These are phyloP conservation scores for Ormosia emarginata DNA, from an alignment of 306 rosid species.

Conservation along the genomic window DNA sequence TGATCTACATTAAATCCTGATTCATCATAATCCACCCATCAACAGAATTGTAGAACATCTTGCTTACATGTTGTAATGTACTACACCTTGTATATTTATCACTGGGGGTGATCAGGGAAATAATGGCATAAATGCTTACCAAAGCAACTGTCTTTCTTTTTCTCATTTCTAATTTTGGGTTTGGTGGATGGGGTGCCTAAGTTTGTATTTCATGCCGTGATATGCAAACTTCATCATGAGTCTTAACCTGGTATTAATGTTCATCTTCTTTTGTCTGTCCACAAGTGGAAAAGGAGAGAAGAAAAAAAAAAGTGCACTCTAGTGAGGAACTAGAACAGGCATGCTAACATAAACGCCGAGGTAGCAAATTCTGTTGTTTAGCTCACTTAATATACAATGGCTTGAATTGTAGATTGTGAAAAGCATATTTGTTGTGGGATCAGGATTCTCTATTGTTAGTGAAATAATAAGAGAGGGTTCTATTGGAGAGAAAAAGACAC, in stretches of 20 bases:
- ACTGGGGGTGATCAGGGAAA: slow-evolving; percentile 26
- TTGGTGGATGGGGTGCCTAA: neutral
- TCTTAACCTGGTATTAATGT: neutral
- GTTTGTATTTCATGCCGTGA: slow-evolving; percentile 11
- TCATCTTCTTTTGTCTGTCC: neutral
- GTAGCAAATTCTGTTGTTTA: neutral
- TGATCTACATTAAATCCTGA: slow-evolving; percentile 23
- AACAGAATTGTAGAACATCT: slow-evolving; percentile 19
- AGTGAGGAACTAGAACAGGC: neutral
- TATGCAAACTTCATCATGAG: neutral
- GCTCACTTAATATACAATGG: neutral
- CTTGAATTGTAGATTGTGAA: slow-evolving; percentile 1
- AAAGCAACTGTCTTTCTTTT: neutral
- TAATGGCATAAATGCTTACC: slow-evolving; percentile 19
- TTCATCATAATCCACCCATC: slow-evolving; percentile 20
- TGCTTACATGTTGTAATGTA: slow-evolving; percentile 15
- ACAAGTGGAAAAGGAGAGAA: neutral
- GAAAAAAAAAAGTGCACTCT: neutral
- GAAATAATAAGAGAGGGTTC: no score
- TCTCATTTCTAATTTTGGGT: neutral
- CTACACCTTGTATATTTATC: slow-evolving; percentile 31
- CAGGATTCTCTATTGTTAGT: no score
- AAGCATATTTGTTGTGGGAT: neutral
- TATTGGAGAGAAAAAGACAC: no score
- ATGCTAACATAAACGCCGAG: neutral